Evolutionary conservation across 75 land plant species (phyloP).

Genomic region (Cryptomeria japonica): DNA sequence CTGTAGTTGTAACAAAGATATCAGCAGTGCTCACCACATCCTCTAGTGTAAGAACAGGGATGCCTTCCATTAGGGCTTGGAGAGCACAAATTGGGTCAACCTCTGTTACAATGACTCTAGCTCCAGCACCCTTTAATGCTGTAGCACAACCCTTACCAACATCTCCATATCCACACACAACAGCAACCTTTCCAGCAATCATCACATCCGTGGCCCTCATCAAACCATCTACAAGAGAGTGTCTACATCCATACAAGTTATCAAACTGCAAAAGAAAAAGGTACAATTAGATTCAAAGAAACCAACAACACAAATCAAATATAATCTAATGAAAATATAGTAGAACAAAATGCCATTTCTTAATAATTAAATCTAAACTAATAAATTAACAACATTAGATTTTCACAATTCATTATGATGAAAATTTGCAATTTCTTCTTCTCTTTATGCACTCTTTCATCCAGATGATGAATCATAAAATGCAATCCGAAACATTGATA

Average conservation of each 20-base stretch:
- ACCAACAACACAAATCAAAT: background rate
- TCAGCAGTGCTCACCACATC: constrained; percentile 78
- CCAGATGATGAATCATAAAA: no score
- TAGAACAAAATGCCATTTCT: no score
- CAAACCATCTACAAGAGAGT: no score
- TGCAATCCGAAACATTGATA: no score
- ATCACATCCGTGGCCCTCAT: no score
- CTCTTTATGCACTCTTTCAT: no score
- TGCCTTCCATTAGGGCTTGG: constrained; percentile 64
- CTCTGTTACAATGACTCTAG: constrained; percentile 53
- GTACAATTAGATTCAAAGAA: background rate
- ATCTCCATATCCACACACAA: no score
- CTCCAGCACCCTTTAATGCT: constrained; percentile 84
- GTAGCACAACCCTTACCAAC: constrained; percentile 78
- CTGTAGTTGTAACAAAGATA: constrained; percentile 91
- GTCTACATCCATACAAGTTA: background rate
- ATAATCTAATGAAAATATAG: background rate
- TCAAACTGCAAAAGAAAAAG: background rate
- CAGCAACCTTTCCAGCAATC: no score
- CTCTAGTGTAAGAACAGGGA: constrained; percentile 61
- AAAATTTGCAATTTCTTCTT: no score
- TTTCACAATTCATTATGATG: no score
- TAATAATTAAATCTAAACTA: background rate
- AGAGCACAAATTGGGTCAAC: constrained; percentile 82
- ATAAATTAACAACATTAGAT: background rate